Evolutionary conservation across 2,329 filamentous ascomycete genomes (phyloP).

Genomic region (Trichophaea hybrida): DNA sequence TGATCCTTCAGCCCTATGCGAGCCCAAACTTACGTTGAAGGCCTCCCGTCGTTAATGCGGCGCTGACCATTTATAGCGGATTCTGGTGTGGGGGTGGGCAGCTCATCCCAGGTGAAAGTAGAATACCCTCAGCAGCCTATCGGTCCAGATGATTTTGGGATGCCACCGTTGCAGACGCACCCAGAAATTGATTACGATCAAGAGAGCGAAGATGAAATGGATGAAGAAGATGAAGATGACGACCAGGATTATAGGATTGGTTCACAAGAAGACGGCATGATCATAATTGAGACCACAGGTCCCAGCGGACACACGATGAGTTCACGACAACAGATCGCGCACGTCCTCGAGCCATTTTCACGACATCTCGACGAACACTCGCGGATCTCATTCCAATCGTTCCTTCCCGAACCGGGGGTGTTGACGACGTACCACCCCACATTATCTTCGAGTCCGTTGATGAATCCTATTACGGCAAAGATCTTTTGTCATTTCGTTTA

Average conservation of each 20-base stretch:
- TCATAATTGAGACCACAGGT: conserved; percentile 11
- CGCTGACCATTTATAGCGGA: conserved; percentile 22
- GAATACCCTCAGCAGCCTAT: background rate
- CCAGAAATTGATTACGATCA: conserved; percentile 34
- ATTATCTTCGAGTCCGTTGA: conserved; percentile 55
- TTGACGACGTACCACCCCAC: conserved; percentile 54
- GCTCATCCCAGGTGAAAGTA: background rate
- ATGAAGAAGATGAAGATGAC: conserved; percentile 32
- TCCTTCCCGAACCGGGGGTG: conserved; percentile 36
- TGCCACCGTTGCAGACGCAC: background rate
- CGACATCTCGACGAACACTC: conserved; percentile 36
- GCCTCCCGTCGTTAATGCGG: conserved; percentile 22
- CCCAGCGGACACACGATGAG: conserved; percentile 24
- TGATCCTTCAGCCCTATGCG: conserved; percentile 4
- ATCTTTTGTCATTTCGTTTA: conserved; percentile 89
- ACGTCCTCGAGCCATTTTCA: conserved; percentile 34
- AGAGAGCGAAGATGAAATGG: conserved; percentile 36
- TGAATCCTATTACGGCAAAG: conserved; percentile 62
- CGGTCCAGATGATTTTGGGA: conserved; percentile 10
- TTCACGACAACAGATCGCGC: conserved; percentile 31
- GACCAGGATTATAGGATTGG: conserved; percentile 25
- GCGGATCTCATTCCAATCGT: conserved; percentile 36
- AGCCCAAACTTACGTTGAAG: conserved; percentile 25
- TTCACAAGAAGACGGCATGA: conserved; percentile 24
- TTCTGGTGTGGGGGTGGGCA: conserved; percentile 6